These are phyloP conservation scores for Nakaseomyces delphensis DNA, from an alignment of 1,139 yeast species.

Conservation along the genomic window DNA sequence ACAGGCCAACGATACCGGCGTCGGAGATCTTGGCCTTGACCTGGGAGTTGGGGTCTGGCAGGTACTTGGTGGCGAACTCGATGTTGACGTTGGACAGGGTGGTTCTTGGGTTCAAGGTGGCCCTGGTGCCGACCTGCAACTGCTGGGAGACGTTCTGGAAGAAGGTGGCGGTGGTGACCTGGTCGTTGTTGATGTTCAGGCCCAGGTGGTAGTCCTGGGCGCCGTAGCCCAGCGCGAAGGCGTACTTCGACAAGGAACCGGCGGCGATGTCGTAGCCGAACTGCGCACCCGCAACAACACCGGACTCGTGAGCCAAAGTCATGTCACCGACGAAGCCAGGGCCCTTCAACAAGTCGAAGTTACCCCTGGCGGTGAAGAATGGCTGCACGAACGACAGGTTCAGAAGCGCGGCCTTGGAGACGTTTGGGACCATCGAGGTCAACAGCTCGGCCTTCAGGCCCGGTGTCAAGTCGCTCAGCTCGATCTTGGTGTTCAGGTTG, in stretches of 20 bases:
- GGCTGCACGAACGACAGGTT: slow-evolving; percentile 91
- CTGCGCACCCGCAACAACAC: slow-evolving; percentile 95
- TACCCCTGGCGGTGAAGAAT: slow-evolving; percentile 87
- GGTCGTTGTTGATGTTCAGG: slow-evolving; percentile 77
- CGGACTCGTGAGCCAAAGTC: slow-evolving; percentile 80
- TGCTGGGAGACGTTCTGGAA: slow-evolving; percentile 88
- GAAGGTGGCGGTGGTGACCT: slow-evolving; percentile 90
- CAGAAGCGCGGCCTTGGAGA: slow-evolving; percentile 82
- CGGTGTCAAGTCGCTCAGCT: slow-evolving; percentile 86
- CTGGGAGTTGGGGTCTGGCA: slow-evolving; percentile 76
- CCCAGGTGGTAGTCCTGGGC: slow-evolving; percentile 85
- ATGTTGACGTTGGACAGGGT: slow-evolving; percentile 58
- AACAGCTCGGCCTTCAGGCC: slow-evolving; percentile 92
- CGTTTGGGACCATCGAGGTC: slow-evolving; percentile 82
- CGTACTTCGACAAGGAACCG: slow-evolving; percentile 89
- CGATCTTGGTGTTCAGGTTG: slow-evolving; percentile 85
- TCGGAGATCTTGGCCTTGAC: slow-evolving; percentile 97
- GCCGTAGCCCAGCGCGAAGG: slow-evolving; percentile 89
- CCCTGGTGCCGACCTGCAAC: slow-evolving; percentile 96
- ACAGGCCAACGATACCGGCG: slow-evolving; percentile 88
- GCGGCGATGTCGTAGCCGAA: slow-evolving; percentile 90
- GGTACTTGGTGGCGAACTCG: slow-evolving; percentile 95
- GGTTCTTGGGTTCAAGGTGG: slow-evolving; percentile 87
- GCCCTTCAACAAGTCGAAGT: slow-evolving; percentile 91
- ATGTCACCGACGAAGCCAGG: slow-evolving; percentile 93